A percentile compares a stretch with the other conserved stretches of the same genome.
Evolutionary conservation across 2,329 filamentous ascomycete species (phyloP).

Genomic region (Colletotrichum tropicale): DNA sequence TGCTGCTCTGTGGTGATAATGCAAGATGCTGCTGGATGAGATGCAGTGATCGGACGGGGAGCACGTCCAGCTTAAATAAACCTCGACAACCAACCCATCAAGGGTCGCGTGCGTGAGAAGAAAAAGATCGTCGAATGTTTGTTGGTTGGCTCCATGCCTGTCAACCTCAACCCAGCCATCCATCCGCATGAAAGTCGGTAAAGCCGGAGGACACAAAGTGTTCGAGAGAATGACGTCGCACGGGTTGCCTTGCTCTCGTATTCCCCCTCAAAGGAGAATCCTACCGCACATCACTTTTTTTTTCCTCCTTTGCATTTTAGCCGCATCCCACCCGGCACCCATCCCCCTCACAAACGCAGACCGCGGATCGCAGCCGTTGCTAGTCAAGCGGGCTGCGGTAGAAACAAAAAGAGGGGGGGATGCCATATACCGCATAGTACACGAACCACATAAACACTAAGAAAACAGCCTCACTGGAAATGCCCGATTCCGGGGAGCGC

Average conservation of each 20-base stretch:
- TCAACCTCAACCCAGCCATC: neutral
- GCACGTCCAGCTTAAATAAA: neutral
- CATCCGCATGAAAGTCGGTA: conserved; percentile 12
- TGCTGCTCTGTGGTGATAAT: neutral
- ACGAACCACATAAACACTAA: neutral
- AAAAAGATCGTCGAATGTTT: neutral
- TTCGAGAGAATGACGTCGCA: conserved; percentile 14
- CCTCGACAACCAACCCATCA: neutral
- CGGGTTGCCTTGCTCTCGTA: conserved; percentile 12
- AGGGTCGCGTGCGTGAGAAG: neutral
- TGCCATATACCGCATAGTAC: neutral
- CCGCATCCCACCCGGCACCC: neutral
- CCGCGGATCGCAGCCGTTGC: conserved; percentile 2
- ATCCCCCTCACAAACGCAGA: neutral
- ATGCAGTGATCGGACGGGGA: neutral
- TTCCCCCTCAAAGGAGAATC: neutral
- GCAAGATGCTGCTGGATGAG: neutral
- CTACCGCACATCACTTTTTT: neutral
- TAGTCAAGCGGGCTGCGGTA: neutral
- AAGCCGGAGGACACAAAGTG: neutral
- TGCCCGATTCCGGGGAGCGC: conserved; percentile 3
- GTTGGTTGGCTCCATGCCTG: neutral
- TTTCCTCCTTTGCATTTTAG: neutral
- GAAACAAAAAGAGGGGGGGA: conserved; percentile 5
- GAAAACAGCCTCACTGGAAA: neutral